Evolutionary conservation across 441 rosid species (phyloP), one percentile per base, ranked within the genome.

Genomic region (Heliophila coronopifolia): DNA sequence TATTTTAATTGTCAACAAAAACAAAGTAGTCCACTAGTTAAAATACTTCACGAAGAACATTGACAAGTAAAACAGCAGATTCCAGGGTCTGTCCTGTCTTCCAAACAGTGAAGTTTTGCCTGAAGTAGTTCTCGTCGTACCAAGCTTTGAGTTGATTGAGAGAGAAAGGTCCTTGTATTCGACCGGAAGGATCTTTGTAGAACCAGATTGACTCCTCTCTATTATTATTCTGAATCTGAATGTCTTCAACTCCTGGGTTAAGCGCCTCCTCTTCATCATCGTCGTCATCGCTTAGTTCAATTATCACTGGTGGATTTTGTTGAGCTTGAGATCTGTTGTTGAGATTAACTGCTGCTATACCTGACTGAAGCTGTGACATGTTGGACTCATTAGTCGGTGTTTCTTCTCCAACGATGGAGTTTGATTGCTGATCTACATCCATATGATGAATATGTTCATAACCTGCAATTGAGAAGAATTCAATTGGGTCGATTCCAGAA

Each of bases 91-190:
- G 72, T 16, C 84, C 92, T 1, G 36, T 33, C 79, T 56, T 77
- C 95, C 95, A 90, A 28, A 90, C 75, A 85, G 66, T 81, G 69
- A 90, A 90, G 65, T 46, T 68, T 4, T 66, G 28, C 22, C 69
- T 68, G 62, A 90, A 90, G 66, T 78, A 83, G 2, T 63, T 54
- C 2, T 32, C 67, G 17, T 82, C 84, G 5, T 48, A 33, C 95
- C 95, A 90, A 2, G 18, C 64, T 68, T 84, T 84, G 34, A 86
- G 78, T 6, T 62, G 47, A n/a, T 6, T 27, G 10, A 84, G 59
- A 0, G 87, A 64, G 73, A 86, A 84, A 16, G 95, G 94, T 32
- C 95, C 94, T 11, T 71, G 95, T 37, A 59, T 22, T 9, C 9
- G 16, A 24, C 95, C 94, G 10, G 47, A 73, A 6, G 94, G 98